Conservation (phyloP, 139 green algal genomes). For the Micractinium conductrix region DNA sequence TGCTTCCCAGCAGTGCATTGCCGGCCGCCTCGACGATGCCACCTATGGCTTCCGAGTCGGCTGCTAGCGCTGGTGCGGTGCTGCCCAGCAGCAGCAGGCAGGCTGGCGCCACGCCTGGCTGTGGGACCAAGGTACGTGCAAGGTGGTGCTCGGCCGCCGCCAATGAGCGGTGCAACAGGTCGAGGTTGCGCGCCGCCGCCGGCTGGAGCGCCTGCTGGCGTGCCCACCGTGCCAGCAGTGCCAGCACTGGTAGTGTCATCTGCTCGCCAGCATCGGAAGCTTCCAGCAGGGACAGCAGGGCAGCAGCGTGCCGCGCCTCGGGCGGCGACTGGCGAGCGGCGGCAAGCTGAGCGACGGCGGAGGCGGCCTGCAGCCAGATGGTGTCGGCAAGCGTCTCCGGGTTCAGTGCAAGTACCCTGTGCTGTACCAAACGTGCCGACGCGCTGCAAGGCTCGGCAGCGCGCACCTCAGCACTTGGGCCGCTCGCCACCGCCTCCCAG, state of each 20-base stretch:
- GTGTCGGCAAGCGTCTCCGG: too few relatives aligned
- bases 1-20: neutral
- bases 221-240: conserved; percentile 18
- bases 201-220: conserved; percentile 10
- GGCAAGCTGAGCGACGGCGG: neutral
- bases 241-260: neutral
- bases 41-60: neutral
- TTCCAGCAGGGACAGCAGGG: neutral
- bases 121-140: too few relatives aligned
- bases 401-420: too few relatives aligned
- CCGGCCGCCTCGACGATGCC: neutral
- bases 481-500: neutral
- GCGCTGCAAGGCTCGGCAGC: too few relatives aligned
- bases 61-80: neutral
- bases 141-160: neutral
- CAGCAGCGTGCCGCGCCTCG: neutral
- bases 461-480: neutral
- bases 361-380: neutral
- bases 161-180: neutral
- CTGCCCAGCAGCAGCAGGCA: conserved; percentile 24
- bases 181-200: neutral
- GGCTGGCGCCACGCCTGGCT: neutral
- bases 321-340: neutral
- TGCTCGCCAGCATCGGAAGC: neutral
- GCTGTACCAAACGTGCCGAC: too few relatives aligned